Base-by-base conservation (phyloP, 148 eudicot species). In the Silene conica region DNA sequence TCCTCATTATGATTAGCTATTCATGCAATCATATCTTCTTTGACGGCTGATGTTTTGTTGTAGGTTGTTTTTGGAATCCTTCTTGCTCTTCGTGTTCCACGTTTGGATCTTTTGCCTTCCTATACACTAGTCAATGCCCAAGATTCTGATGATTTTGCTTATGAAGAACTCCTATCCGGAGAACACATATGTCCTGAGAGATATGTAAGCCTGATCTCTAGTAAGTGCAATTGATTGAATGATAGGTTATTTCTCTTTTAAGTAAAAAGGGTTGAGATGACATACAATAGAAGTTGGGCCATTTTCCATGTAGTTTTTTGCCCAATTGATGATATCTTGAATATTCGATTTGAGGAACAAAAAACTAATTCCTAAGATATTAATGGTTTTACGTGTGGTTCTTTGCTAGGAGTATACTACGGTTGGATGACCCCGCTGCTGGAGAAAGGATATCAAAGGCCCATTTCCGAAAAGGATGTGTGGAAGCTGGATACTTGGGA, bases 401-500 rank as follows among this genome's bases (percentile, higher is more conserved):
- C 43, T 34, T 26, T 63, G 41, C 19, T 66, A 66, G 69, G 50
- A 41, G 38, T 66, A 18, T 66, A 18, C 69, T 66, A 34, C 41
- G 48, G 50, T 34, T 66, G 69, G 69, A 38, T 66, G 69, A 66
- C 48, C 20, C 69, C 69, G 9, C 48, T 66, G 1, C 21, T 66
- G n/a, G 14, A 66, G n/a, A 34, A 34, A 15, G 97, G 97, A 26
- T 86, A 78, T 74, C 85, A 77, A 76, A 86, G 94, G 76, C 97
- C 97, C 16, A 87, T 91, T 59, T 86, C 90, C 13, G 97, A 91
- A 75, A 91, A 87, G 80, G 97, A 91, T 87, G 80, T 91, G 1
- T 91, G 97, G 97, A 84, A 85, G 73, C 87, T 91, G 74, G 97
- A 91, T 77, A 82, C 88, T 21, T 89, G 94, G 97, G 97, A 91